A percentile compares a stretch with the other conserved stretches of the same genome.
Evolutionary conservation across 1,139 yeast species (phyloP).

Genomic region (Taiozyma sp.): DNA sequence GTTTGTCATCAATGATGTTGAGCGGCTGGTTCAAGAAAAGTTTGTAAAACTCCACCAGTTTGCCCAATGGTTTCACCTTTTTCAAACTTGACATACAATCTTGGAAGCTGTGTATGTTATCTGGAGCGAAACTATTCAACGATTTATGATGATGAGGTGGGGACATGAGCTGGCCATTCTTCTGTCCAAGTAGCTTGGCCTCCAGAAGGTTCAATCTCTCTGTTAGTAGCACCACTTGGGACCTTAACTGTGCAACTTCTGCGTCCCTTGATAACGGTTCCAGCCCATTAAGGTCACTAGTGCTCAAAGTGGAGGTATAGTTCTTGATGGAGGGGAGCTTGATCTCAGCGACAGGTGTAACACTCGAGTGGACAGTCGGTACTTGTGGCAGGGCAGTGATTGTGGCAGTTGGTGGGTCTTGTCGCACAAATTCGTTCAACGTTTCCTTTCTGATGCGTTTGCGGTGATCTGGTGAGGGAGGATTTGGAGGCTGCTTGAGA

Average conservation of each 20-base stretch:
- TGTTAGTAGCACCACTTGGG: conserved; percentile 9
- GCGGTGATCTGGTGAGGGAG: conserved; percentile 17
- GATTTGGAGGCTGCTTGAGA: conserved; percentile 20
- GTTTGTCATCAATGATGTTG: conserved; percentile 11
- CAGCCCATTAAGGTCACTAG: neutral
- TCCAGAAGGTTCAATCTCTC: conserved; percentile 13
- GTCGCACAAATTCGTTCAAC: conserved; percentile 6
- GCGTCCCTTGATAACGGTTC: neutral
- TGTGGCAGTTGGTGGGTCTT: neutral
- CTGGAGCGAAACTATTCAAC: neutral
- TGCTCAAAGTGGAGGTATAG: conserved; percentile 13
- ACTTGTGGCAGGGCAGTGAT: neutral
- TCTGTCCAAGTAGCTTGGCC: conserved; percentile 4
- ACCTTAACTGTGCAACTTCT: conserved; percentile 10
- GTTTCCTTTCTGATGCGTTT: conserved; percentile 13
- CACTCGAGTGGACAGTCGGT: neutral
- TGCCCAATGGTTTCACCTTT: neutral
- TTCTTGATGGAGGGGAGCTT: conserved; percentile 15
- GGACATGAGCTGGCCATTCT: neutral
- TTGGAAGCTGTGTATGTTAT: neutral
- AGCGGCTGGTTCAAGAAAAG: conserved; percentile 11
- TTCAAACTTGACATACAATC: conserved; percentile 7
- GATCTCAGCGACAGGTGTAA: conserved; percentile 1
- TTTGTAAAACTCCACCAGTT: conserved; percentile 8
- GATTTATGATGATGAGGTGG: neutral